These are phyloP conservation scores for Irpex sp. DNA, from an alignment of 1,284 basidiomycete genomes.

Conservation along the genomic window DNA sequence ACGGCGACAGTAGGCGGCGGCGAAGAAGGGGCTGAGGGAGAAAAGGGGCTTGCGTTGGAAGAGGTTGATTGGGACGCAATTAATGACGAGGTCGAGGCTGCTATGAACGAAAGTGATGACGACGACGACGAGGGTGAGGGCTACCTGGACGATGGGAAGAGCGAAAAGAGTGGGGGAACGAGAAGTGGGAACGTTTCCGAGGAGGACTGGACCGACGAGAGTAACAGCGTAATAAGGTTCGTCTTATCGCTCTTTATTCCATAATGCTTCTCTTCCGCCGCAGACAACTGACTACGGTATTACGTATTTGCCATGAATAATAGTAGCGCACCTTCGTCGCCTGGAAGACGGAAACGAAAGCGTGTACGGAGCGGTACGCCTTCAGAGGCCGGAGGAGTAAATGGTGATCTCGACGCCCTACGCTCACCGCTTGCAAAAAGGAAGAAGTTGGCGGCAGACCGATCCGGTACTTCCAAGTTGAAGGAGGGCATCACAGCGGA, in stretches of 20 bases:
- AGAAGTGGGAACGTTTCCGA: slow-evolving; percentile 43
- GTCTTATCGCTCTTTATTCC: slow-evolving; percentile 9
- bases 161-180: slow-evolving; percentile 31
- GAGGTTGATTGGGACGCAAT: slow-evolving; percentile 76
- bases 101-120: slow-evolving; percentile 78
- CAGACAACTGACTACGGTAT: slow-evolving; percentile 5
- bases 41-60: slow-evolving; percentile 40
- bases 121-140: slow-evolving; percentile 34
- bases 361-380: slow-evolving; percentile 70
- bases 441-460: slow-evolving; percentile 64
- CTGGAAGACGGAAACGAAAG: slow-evolving; percentile 50
- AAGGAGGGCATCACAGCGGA: slow-evolving; percentile 64
- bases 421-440: slow-evolving; percentile 75
- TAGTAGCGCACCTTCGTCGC: slow-evolving; percentile 43
- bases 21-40: slow-evolving; percentile 12
- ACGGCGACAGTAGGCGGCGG: too few species aligned
- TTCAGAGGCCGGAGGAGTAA: slow-evolving; percentile 43
- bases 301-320: background rate
- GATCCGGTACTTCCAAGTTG: slow-evolving; percentile 59
- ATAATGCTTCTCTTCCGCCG: background rate
- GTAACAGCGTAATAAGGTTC: slow-evolving; percentile 44
- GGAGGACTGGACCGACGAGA: slow-evolving; percentile 47
- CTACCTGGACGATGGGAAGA: slow-evolving; percentile 17
- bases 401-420: slow-evolving; percentile 33
- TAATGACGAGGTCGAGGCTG: slow-evolving; percentile 85